Percentiles rank a stretch among this genome's conserved stretches.
Conservation (phyloP, 805 yeast species). For the Vanderwaltozyma tropicalis region DNA sequence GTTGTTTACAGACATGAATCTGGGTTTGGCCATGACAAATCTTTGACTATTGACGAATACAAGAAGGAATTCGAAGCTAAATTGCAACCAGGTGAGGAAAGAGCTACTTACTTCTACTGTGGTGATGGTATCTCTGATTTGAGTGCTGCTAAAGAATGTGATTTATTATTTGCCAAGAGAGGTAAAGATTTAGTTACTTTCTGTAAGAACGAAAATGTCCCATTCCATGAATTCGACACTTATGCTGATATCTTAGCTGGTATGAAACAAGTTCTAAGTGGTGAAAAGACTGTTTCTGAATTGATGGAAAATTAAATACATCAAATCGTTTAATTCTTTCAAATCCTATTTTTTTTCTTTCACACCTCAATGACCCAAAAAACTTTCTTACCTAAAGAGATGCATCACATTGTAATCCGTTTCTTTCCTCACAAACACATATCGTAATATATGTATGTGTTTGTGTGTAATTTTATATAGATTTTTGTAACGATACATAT, state of each 20-base stretch:
- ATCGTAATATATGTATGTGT: too few relatives aligned
- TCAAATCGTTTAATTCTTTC: too few relatives aligned
- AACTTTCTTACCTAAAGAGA: too few relatives aligned
- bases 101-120: conserved; percentile 75
- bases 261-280: conserved; percentile 42
- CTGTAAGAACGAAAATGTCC: conserved; percentile 71
- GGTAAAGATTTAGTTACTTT: conserved; percentile 84
- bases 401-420: too few relatives aligned
- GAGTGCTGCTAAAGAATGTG: conserved; percentile 91
- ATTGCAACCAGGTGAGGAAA: conserved; percentile 24
- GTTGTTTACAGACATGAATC: conserved; percentile 80
- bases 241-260: conserved; percentile 64
- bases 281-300: conserved; percentile 23
- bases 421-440: too few relatives aligned
- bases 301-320: conserved; percentile 21
- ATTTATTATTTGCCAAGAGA: conserved; percentile 82
- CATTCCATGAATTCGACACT: conserved; percentile 71
- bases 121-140: conserved; percentile 98
- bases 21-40: conserved; percentile 90
- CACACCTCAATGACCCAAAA: too few relatives aligned
- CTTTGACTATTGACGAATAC: conserved; percentile 54
- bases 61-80: conserved; percentile 26
- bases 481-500: too few relatives aligned
- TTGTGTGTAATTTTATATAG: too few relatives aligned
- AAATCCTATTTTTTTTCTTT: too few relatives aligned